Evolutionary conservation across 495 filamentous ascomycete species (phyloP).

Genomic region (Hyphodiscus hymeniophilus): DNA sequence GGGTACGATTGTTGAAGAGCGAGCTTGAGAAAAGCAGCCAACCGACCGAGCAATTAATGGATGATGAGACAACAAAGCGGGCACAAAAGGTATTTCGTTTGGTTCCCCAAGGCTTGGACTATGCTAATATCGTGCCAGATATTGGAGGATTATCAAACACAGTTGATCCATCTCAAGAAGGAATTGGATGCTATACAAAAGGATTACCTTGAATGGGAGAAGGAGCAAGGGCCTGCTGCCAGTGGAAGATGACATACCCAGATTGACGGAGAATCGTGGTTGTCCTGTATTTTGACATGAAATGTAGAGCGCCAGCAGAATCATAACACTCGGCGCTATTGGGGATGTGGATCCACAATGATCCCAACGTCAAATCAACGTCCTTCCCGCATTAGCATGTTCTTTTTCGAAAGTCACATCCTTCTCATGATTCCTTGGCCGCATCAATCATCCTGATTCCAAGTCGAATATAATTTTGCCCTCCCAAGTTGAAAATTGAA

Average conservation of each 20-base stretch:
- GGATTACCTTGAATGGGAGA: conserved; percentile 73
- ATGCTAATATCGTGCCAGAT: conserved; percentile 50
- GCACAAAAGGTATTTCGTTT: conserved; percentile 64
- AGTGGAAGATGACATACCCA: conserved; percentile 14
- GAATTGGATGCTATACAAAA: conserved; percentile 70
- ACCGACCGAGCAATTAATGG: conserved; percentile 47
- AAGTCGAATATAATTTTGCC: no score
- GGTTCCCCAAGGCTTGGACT: conserved; percentile 7
- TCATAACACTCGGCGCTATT: no score
- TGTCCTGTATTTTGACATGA: neutral
- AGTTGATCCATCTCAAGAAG: conserved; percentile 76
- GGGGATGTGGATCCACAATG: no score
- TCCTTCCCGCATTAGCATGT: no score
- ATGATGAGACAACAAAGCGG: conserved; percentile 69
- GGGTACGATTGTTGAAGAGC: conserved; percentile 66
- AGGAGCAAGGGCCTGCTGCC: conserved; percentile 28
- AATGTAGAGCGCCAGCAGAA: no score
- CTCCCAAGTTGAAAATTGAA: no score
- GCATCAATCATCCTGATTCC: no score
- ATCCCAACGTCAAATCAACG: no score
- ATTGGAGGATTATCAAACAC: conserved; percentile 80
- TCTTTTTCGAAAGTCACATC: no score
- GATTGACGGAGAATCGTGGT: neutral
- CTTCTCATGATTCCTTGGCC: no score
- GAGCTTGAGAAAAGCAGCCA: conserved; percentile 63